Conservation (phyloP, 2,329 filamentous ascomycete genomes). For the Diaporthe humulicola region DNA sequence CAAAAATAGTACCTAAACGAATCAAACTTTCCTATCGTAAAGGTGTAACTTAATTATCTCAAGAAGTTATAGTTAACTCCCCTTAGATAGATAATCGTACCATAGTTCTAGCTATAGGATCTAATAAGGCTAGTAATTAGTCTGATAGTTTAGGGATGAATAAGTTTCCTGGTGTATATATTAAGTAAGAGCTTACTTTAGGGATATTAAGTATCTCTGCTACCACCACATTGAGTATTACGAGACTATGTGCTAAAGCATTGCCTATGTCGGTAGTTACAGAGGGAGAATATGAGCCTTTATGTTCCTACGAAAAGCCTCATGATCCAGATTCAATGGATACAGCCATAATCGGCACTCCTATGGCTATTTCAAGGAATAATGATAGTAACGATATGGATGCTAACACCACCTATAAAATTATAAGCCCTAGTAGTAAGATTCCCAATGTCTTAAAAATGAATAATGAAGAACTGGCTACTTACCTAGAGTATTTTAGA, state of each 20-base stretch:
- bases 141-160: neutral
- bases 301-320: too few relatives aligned
- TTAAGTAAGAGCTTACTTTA: neutral
- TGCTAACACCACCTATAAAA: too few relatives aligned
- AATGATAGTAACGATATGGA: too few relatives aligned
- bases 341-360: too few relatives aligned
- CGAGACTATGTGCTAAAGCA: neutral
- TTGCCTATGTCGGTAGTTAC: neutral
- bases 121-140: neutral
- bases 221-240: neutral
- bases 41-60: neutral
- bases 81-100: neutral
- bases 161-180: neutral
- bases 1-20: neutral
- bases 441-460: neutral
- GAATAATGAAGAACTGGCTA: neutral
- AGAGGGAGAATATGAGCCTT: neutral
- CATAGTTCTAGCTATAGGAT: neutral
- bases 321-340: too few relatives aligned
- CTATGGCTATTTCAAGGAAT: too few relatives aligned
- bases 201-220: neutral
- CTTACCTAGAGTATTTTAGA: neutral
- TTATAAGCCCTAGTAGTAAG: neutral
- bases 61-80: neutral
- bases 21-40: neutral